Percentiles rank a stretch among this genome's conserved stretches.
phyloP scores from a whole-genome alignment of 805 yeast genomes.

The Metschnikowia henanensis region DNA sequence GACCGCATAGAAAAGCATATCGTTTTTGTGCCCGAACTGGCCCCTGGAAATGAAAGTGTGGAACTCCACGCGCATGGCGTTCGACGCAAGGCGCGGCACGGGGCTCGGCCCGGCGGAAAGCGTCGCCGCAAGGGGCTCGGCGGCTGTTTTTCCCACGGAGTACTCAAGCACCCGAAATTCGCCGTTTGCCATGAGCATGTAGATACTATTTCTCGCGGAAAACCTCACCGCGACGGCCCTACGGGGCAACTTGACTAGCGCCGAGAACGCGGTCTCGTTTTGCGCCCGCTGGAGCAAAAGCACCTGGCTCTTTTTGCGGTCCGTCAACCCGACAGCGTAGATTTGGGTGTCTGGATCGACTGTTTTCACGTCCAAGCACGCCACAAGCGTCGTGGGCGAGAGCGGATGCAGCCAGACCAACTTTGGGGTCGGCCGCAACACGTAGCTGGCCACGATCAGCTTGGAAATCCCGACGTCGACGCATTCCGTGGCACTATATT shows the following conservation, averaged over 20 bases:
- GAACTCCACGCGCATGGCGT: constrained; percentile 25
- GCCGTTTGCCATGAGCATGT: constrained; percentile 31
- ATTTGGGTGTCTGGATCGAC: constrained; percentile 16
- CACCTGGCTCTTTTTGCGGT: constrained; percentile 29
- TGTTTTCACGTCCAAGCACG: constrained; percentile 36
- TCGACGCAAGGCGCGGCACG: constrained; percentile 12
- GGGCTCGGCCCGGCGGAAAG: constrained; percentile 9
- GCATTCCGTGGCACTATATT: constrained; percentile 22
- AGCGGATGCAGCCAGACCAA: constrained; percentile 55
- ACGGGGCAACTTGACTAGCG: constrained; percentile 10
- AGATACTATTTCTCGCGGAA: constrained; percentile 18
- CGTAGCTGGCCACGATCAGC: constrained; percentile 50
- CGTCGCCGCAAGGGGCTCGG: constrained; percentile 5
- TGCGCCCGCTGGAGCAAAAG: constrained; percentile 14
- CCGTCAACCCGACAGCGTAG: constrained; percentile 40
- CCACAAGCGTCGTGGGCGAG: constrained; percentile 46
- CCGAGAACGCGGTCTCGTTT: constrained; percentile 15
- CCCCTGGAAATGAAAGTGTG: constrained; percentile 27
- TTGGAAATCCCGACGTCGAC: constrained; percentile 56
- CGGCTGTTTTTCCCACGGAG: background rate
- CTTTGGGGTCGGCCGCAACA: constrained; percentile 57
- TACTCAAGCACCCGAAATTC: constrained; percentile 21
- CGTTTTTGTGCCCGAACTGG: constrained; percentile 23
- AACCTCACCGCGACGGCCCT: constrained; percentile 17
- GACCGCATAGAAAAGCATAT: constrained; percentile 23